Conservation (phyloP, 164 flowering plant species). For the Dillenia suffruticosa region DNA sequence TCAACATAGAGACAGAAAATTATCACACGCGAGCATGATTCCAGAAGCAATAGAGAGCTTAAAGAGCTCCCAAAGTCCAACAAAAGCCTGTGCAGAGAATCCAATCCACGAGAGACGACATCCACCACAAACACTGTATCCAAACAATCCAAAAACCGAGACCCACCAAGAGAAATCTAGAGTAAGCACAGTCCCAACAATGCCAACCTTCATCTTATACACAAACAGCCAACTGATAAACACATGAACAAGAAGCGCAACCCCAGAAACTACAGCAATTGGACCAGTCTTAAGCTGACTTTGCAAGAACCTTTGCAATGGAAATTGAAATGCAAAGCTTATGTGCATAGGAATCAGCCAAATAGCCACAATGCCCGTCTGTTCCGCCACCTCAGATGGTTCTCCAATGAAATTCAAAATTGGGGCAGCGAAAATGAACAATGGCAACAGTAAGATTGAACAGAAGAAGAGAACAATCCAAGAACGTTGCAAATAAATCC, state of each 20-base stretch:
- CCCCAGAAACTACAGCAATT: conserved; percentile 26
- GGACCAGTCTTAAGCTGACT: conserved; percentile 30
- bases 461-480: conserved; percentile 36
- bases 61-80: conserved; percentile 38
- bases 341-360: conserved; percentile 37
- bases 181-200: conserved; percentile 24
- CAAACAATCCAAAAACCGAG: conserved; percentile 15
- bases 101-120: conserved; percentile 43
- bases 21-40: conserved; percentile 34
- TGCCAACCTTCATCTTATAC: conserved; percentile 15
- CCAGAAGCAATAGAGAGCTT: conserved; percentile 45
- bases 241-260: conserved; percentile 17
- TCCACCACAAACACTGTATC: conserved; percentile 24
- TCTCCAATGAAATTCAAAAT: conserved; percentile 36
- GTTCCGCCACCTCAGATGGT: conserved; percentile 30
- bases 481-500: conserved; percentile 48
- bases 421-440: conserved; percentile 41
- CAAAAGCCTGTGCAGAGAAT: conserved; percentile 32
- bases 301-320: conserved; percentile 38
- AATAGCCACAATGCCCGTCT: conserved; percentile 30
- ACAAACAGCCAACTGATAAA: conserved; percentile 36
- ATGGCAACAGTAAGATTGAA: conserved; percentile 31
- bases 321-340: conserved; percentile 26
- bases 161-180: conserved; percentile 37
- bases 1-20: neutral